A percentile compares a stretch with the other conserved stretches of the same genome.
These are phyloP conservation scores for Pelargonium myrrhifolium DNA, from an alignment of 441 rosid species.

Conservation along the genomic window DNA sequence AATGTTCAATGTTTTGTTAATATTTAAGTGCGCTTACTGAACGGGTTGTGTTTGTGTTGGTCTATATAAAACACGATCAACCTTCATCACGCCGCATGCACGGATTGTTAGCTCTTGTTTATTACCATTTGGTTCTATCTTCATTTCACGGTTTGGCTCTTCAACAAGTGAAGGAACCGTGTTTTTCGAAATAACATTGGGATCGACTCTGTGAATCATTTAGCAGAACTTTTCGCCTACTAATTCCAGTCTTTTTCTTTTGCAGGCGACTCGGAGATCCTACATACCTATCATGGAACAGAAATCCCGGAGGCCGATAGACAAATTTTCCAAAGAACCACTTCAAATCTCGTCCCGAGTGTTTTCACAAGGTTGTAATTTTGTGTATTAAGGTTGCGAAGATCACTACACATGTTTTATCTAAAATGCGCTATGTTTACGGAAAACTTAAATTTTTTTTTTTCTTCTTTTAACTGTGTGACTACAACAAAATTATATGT, in stretches of 20 bases:
- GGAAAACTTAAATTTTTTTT: background rate
- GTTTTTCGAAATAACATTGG: no score
- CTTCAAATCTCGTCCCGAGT: background rate
- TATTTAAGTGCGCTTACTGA: no score
- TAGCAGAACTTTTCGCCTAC: no score
- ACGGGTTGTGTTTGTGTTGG: no score
- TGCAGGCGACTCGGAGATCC: conserved; percentile 47
- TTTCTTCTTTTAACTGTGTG: background rate
- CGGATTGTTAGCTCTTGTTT: no score
- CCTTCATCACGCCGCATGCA: no score
- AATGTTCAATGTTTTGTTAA: no score
- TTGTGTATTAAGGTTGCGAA: conserved; percentile 1
- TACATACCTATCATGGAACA: conserved; percentile 40
- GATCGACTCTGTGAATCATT: no score
- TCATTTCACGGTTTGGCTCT: no score
- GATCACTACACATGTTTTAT: conserved; percentile 1
- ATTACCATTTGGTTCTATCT: no score
- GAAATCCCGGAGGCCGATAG: conserved; percentile 14
- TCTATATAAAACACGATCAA: no score
- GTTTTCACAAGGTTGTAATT: conserved; percentile 2
- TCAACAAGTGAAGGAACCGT: no score
- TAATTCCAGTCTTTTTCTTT: background rate
- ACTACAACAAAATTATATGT: background rate
- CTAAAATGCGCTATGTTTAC: background rate
- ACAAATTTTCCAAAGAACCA: background rate